A percentile compares a stretch with the other conserved stretches of the same genome.
Evolutionary conservation across 108 stramenopile species (phyloP).

Genomic region (Parietichytrium sp.): DNA sequence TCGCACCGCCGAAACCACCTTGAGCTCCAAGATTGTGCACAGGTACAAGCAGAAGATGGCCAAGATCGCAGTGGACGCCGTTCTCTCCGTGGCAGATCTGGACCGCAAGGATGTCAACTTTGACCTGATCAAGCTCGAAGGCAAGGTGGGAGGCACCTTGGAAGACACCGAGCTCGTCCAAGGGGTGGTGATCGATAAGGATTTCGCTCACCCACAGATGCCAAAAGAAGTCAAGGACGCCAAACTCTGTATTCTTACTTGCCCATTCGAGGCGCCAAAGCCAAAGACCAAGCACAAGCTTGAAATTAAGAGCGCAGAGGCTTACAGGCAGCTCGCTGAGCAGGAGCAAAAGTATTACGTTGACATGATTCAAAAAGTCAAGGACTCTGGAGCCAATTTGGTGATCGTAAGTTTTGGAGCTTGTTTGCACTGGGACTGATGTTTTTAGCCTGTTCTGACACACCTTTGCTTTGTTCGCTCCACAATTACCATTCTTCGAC

Average conservation of each 20-base stretch:
- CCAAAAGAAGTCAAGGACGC: slow-evolving; percentile 82
- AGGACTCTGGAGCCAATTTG: slow-evolving; percentile 92
- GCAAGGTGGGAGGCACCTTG: slow-evolving; percentile 94
- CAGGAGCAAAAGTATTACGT: slow-evolving; percentile 94
- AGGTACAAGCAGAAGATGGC: slow-evolving; percentile 93
- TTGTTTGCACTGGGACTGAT: too few relatives aligned
- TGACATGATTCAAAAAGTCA: slow-evolving; percentile 95
- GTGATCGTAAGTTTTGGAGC: too few relatives aligned
- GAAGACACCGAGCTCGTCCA: slow-evolving; percentile 94
- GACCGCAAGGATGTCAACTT: slow-evolving; percentile 97
- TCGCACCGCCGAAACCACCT: slow-evolving; percentile 91
- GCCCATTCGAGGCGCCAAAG: slow-evolving; percentile 98
- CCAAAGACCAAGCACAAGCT: slow-evolving; percentile 99
- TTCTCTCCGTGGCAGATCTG: slow-evolving; percentile 89
- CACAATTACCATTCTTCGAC: not conserved
- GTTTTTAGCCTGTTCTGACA: too few relatives aligned
- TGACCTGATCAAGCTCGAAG: slow-evolving; percentile 98
- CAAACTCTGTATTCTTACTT: slow-evolving; percentile 92
- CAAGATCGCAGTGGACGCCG: slow-evolving; percentile 89
- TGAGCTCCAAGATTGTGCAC: slow-evolving; percentile 93
- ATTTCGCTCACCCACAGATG: slow-evolving; percentile 97
- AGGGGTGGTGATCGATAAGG: slow-evolving; percentile 98
- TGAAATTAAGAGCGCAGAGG: slow-evolving; percentile 90
- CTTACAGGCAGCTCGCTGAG: slow-evolving; percentile 86
- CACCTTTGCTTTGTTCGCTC: not conserved